Evolutionary conservation across 108 stramenopile genomes (phyloP), one percentile per base, ranked within the genome.

Genomic region (Skeletonema costatum): DNA sequence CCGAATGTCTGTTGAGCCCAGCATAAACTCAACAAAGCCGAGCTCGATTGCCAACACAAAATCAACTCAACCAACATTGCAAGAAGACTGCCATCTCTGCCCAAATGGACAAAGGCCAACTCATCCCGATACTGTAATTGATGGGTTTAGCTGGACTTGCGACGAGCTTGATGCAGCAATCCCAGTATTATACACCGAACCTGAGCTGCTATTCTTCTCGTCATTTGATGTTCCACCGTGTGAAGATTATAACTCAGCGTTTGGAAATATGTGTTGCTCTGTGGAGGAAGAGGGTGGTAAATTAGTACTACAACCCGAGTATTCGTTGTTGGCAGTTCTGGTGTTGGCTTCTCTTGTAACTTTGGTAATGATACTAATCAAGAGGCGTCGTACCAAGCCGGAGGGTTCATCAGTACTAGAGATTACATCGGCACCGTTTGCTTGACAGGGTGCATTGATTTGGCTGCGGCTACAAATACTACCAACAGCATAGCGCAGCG

Each of bases 161-260:
- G 61, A 62, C 25, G 61, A 62, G 6, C 25, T 62, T 16, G 61
- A 62, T 38, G 61, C 61, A n/a, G 61, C 61, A 62, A 62, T 62
- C 6, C 61, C 61, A 32, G 61, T 62, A 8, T 38, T 62, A 6
- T 62, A 62, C 36, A 14, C n/a, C 1, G 16, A 38, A 14, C 61
- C 61, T 19, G 61, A 62, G 6, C 61, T 62, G 16, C 61, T 62
- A 2, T 62, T 25, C 25, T 62, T 62, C 61, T 62, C 61, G 3
- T 3, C 13, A 62, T 32, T 16, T 38, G 61, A 17, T 7, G 61
- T 62, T 3, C 35, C 61, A 16, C 29, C 29, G 10, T 62, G 61
- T 38, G 61, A 38, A 62, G 29, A 62, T n/a, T 62, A 62, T 4
- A 3, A 16, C 5, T 32, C 61, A 38, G 36, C 35, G 16, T 62